These are phyloP conservation scores for Halteria grandinella DNA, from an alignment of 73 alveolate species.

Conservation along the genomic window DNA sequence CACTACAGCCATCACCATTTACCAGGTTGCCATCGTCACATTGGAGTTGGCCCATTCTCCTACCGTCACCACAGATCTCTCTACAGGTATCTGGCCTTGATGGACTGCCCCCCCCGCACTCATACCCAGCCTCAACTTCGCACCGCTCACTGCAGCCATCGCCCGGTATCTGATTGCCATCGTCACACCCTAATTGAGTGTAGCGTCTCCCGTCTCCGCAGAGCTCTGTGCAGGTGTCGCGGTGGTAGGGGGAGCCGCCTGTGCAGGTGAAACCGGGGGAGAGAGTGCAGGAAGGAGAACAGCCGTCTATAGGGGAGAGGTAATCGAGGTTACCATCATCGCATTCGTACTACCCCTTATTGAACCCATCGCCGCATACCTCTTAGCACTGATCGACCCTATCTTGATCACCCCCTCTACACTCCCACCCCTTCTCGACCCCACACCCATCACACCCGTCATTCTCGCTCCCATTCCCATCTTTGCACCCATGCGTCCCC, in stretches of 20 bases:
- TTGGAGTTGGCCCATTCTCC: slow-evolving; percentile 18
- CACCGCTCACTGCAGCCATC: slow-evolving; percentile 67
- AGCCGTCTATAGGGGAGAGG: slow-evolving; percentile 25
- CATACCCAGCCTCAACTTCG: slow-evolving; percentile 69
- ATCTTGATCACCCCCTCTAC: slow-evolving; percentile 54
- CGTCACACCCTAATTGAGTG: slow-evolving; percentile 58
- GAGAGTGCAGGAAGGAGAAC: slow-evolving; percentile 18
- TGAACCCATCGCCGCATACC: slow-evolving; percentile 65
- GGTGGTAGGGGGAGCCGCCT: slow-evolving; percentile 5
- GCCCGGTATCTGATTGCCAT: slow-evolving; percentile 62
- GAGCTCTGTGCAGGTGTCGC: slow-evolving; percentile 16
- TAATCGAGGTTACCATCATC: slow-evolving; percentile 67
- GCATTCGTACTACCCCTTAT: slow-evolving; percentile 52
- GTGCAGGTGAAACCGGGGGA: slow-evolving; percentile 38
- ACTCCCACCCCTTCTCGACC: slow-evolving; percentile 65
- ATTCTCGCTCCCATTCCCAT: not conserved
- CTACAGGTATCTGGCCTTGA: slow-evolving; percentile 46
- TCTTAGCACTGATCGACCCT: slow-evolving; percentile 60
- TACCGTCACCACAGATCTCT: slow-evolving; percentile 73
- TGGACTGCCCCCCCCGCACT: slow-evolving; percentile 53
- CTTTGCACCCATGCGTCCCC: slow-evolving; percentile 16
- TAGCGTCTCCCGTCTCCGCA: slow-evolving; percentile 46
- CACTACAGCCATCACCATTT: slow-evolving; percentile 69
- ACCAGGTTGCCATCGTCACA: slow-evolving; percentile 79
- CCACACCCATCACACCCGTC: too few species aligned